These are phyloP conservation scores for Amylocystis lapponica DNA, from an alignment of 768 basidiomycete genomes.

Conservation along the genomic window DNA sequence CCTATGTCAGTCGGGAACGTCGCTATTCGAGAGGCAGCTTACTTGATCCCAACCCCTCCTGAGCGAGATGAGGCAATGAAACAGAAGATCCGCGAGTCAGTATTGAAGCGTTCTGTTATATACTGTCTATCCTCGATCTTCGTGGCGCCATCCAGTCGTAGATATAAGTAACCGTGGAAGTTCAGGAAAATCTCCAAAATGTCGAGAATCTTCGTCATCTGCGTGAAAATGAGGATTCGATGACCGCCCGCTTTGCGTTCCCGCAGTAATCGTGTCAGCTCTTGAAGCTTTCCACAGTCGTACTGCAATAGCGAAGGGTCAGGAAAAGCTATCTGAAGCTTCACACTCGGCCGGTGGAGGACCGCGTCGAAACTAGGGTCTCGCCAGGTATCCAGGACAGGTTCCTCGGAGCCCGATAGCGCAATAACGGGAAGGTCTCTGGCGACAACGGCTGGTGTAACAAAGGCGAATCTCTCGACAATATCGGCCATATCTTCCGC, in stretches of 20 bases:
- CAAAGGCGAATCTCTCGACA: constrained; percentile 72
- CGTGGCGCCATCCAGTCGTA: constrained; percentile 91
- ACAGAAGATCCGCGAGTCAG: constrained; percentile 71
- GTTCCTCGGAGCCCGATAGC: constrained; percentile 38
- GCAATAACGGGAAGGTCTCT: constrained; percentile 64
- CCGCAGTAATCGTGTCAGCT: constrained; percentile 70
- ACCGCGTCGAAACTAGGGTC: constrained; percentile 53
- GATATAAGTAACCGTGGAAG: constrained; percentile 88
- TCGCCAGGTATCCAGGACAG: constrained; percentile 11
- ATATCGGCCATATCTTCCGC: constrained; percentile 44
- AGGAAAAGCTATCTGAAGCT: constrained; percentile 90
- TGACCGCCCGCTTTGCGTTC: constrained; percentile 85
- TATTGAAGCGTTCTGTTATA: constrained; percentile 83
- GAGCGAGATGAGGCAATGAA: constrained; percentile 85
- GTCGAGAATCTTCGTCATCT: constrained; percentile 93
- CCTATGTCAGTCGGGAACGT: constrained; percentile 12
- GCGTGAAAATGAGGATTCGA: constrained; percentile 91
- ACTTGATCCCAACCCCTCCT: constrained; percentile 94
- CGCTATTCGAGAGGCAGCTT: constrained; percentile 20
- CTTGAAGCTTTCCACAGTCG: constrained; percentile 94
- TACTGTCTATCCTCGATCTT: constrained; percentile 93
- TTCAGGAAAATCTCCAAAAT: constrained; percentile 92
- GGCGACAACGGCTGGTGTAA: constrained; percentile 74
- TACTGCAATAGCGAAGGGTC: constrained; percentile 87
- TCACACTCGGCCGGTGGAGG: constrained; percentile 71